A percentile compares a stretch with the other conserved stretches of the same genome.
Conservation (phyloP, 345 rosid species). For the Luvunga scandens region DNA sequence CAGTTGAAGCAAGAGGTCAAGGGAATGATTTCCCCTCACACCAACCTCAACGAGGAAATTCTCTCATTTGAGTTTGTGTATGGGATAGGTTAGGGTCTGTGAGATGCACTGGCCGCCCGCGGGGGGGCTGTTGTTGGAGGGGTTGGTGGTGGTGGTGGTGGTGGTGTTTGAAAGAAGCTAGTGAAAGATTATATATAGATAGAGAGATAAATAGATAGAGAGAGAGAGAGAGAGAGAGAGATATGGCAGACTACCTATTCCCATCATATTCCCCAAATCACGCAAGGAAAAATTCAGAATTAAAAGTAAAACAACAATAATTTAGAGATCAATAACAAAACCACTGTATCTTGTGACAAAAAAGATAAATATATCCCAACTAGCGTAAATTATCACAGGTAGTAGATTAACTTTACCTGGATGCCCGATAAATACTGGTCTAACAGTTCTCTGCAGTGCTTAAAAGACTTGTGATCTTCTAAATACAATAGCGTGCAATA, state of each 20-base stretch:
- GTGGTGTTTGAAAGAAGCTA: not conserved
- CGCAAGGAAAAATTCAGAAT: not conserved
- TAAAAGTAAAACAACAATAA: not conserved
- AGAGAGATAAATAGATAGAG: no score
- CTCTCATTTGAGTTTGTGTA: not conserved
- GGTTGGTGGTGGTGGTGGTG: no score
- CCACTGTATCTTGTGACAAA: not conserved
- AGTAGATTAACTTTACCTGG: constrained; percentile 48
- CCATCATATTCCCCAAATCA: not conserved
- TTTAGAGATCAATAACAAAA: not conserved
- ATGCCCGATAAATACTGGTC: constrained; percentile 76
- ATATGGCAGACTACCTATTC: not conserved
- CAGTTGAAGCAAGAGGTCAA: not conserved
- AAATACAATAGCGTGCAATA: constrained; percentile 62
- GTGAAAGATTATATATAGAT: no score
- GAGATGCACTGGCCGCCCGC: not conserved
- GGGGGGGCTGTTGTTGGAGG: no score
- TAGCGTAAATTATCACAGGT: not conserved
- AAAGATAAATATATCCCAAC: not conserved
- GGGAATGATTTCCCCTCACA: not conserved
- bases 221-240: no score
- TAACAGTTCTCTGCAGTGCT: constrained; percentile 58
- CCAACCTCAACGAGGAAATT: not conserved
- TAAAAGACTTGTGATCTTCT: constrained; percentile 63
- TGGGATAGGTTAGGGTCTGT: not conserved